Evolutionary conservation across 768 basidiomycete genomes (phyloP).

Genomic region (Mycena sanguinolenta): DNA sequence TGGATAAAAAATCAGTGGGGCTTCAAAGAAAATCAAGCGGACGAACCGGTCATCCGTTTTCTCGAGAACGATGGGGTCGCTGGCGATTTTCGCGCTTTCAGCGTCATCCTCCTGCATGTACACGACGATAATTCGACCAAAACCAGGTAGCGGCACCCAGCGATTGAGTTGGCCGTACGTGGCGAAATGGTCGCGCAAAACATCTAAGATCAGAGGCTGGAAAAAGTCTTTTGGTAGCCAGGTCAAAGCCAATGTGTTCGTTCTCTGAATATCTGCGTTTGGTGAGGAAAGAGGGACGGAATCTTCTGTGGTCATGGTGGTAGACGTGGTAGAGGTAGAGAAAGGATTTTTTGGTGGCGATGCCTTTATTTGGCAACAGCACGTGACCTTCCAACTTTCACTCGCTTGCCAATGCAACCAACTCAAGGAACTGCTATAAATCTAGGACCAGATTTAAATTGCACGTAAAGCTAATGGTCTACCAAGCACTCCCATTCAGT

Average conservation of each 20-base stretch:
- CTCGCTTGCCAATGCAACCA: too few species aligned
- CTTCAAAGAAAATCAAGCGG: conserved; percentile 15
- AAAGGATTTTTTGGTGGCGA: neutral
- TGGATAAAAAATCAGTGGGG: conserved; percentile 39
- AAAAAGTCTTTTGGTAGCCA: conserved; percentile 85
- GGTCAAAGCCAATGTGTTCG: conserved; percentile 90
- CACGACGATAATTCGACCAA: conserved; percentile 87
- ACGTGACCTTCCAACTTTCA: too few species aligned
- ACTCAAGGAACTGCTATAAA: too few species aligned
- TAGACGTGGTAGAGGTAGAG: neutral
- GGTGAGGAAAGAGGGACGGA: conserved; percentile 37
- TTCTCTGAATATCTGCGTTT: conserved; percentile 48
- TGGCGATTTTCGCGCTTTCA: conserved; percentile 73
- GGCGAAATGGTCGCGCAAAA: conserved; percentile 80
- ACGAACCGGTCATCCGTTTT: conserved; percentile 65
- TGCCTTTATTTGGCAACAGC: too few species aligned
- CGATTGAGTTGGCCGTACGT: conserved; percentile 86
- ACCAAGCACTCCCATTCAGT: neutral
- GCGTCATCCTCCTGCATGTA: conserved; percentile 76
- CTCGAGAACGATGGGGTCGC: conserved; percentile 75
- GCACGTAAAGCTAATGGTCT: too few species aligned
- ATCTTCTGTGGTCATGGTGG: neutral
- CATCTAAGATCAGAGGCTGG: conserved; percentile 72
- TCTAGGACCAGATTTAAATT: too few species aligned
- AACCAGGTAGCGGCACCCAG: conserved; percentile 90